Base-by-base conservation (phyloP, 257 asterid genomes). In the Misopates orontium region DNA sequence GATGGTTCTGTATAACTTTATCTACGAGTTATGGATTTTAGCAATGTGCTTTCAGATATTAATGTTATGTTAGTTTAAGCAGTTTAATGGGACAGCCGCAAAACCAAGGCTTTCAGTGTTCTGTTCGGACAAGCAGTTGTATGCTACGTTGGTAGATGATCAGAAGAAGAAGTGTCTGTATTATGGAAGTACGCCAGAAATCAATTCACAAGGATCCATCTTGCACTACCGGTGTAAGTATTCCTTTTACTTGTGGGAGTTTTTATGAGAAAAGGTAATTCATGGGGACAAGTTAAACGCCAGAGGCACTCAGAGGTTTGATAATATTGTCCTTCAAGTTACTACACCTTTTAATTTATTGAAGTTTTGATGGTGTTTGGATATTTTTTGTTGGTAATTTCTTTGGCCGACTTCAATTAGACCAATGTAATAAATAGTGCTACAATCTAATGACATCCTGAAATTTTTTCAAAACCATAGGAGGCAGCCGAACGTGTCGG, bases 71-170 rank as follows among this genome's bases (percentile, higher is more conserved):
- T 32, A 11, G 58, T 32, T 25, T 48, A 59, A n/a, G 22, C 85
- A 89, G 98, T 92, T 79, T 19, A 84, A 92, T 48, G 97, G 97
- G 51, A 89, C 87, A 4, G 81, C 90, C 7, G 59, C 71, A 61
- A 86, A 70, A 67, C 97, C 95, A 42, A 87, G 97, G 86, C 96
- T 87, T 42, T 92, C 96, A 11, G 97, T 89, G 41, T 92, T 89
- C 83, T 89, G 89, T 75, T 92, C 96, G 24, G 82, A 78, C 10
- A 89, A 85, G 73, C 98, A 89, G 71, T 54, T 92, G 68, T 92
- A 92, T 58, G 97, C 94, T 22, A 83, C 79, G 83, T 62, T 89
- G 70, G 80, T 89, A 11, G 97, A 92, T 76, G 98, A 92, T 60
- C 86, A 85, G 76, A 87, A 82, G 55, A 89, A 84, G 68, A 89